These are phyloP conservation scores for Alternaria alternata DNA, from an alignment of 2,329 filamentous ascomycete species.

Conservation along the genomic window DNA sequence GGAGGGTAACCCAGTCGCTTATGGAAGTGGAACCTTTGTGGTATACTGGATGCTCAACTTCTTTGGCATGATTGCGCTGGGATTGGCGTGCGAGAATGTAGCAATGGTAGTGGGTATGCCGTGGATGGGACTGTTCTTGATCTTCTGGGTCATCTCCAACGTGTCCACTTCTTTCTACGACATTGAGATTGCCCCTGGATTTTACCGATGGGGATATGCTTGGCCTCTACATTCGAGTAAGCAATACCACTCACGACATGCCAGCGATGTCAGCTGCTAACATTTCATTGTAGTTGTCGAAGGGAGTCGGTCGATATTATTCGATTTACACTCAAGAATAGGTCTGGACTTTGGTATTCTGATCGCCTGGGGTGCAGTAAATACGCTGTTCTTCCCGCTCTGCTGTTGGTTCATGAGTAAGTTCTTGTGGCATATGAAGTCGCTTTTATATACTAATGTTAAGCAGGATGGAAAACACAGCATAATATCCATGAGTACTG, in stretches of 20 bases:
- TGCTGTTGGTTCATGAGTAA: conserved; percentile 53
- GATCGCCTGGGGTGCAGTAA: conserved; percentile 65
- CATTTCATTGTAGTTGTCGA: conserved; percentile 59
- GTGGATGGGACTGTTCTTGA: conserved; percentile 69
- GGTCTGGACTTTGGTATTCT: conserved; percentile 69
- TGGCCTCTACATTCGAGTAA: conserved; percentile 68
- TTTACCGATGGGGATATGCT: conserved; percentile 70
- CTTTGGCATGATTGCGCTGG: conserved; percentile 69
- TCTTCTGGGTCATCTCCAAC: conserved; percentile 74
- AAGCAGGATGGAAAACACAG: conserved; percentile 15
- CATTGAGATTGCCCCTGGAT: conserved; percentile 65
- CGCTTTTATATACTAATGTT: background rate
- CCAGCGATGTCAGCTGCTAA: background rate
- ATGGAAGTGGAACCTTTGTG: conserved; percentile 65
- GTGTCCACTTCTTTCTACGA: conserved; percentile 68
- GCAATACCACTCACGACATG: conserved; percentile 16
- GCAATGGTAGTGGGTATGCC: conserved; percentile 69
- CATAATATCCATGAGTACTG: conserved; percentile 26
- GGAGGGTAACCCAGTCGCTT: conserved; percentile 60
- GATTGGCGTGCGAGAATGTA: conserved; percentile 70
- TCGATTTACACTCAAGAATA: conserved; percentile 66
- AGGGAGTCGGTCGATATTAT: conserved; percentile 67
- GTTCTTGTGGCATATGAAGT: background rate
- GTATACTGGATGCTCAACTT: conserved; percentile 72
- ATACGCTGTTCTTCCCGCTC: conserved; percentile 63